Evolutionary conservation across 2,329 filamentous ascomycete genomes (phyloP), one percentile per base, ranked within the genome.

Genomic region (Byssothecium circinans): DNA sequence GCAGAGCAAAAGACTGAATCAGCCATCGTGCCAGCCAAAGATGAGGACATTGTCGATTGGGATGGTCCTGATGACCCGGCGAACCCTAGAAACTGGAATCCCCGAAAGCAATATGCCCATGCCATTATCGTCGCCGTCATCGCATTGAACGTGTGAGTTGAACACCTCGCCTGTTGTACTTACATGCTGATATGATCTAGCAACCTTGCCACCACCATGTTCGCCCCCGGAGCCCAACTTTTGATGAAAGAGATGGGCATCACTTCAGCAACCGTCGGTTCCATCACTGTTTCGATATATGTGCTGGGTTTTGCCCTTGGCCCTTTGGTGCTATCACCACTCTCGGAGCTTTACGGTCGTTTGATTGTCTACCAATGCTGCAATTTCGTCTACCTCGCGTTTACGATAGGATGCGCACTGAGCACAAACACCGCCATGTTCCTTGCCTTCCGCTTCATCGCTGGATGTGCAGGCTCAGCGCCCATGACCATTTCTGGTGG

Each of bases 401-500:
- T 62, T 34, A 54, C 44, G 7, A 34, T 75, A 12, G 60, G 51
- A 2, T 67, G 62, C 36, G 58, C 64, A 8, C 35, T 63, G 0
- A 44, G 45, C n/a, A 57, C 47, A 5, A 61, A 56, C 38, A 51
- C 53, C 11, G 47, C 27, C 32, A 56, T 57, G 47, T 54, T 69
- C 20, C 40, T 68, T 15, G 53, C 48, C 8, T 64, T 66, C 40
- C 60, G 65, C 2, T 62, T 69, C 45, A 25, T 66, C 6, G 50
- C 54, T n/a, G 65, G 64, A 1, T 41, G 47, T 22, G 53, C 54
- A n/a, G 60, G 53, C 2, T 58, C 57, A 2, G 57, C 49, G 2
- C 53, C 58, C 11, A 46, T 67, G 43, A 76, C 79, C 2, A 71
- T 79, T 14, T 79, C 78, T 12, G 76, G 74, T 19, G 80, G 77